These are phyloP conservation scores for Symbiodinium pilosum DNA, from an alignment of 73 alveolate species.

Conservation along the genomic window DNA sequence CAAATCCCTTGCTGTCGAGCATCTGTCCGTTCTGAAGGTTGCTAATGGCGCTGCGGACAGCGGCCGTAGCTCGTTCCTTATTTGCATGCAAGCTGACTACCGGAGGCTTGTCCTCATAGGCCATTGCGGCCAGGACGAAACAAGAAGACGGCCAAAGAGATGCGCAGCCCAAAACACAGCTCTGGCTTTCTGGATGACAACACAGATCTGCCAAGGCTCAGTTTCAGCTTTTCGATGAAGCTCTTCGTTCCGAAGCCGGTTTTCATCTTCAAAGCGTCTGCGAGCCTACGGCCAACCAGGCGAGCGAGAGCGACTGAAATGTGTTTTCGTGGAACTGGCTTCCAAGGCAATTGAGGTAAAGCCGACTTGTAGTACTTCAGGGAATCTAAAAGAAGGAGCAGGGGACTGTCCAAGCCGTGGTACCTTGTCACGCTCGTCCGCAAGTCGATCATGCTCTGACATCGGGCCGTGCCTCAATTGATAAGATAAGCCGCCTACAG, in stretches of 20 bases:
- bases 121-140: no score
- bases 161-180: neutral
- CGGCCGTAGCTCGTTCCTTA: slow-evolving; percentile 47
- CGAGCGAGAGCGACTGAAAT: neutral
- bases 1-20: neutral
- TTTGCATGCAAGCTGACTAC: no score
- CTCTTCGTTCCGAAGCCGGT: slow-evolving; percentile 75
- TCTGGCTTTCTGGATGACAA: no score
- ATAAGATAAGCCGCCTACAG: neutral
- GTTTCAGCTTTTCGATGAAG: slow-evolving; percentile 83
- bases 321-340: neutral
- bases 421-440: slow-evolving; percentile 90
- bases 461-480: slow-evolving; percentile 56
- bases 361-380: neutral
- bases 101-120: no score
- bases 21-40: slow-evolving; percentile 74
- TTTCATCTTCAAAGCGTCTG: slow-evolving; percentile 75
- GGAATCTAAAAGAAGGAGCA: neutral
- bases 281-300: slow-evolving; percentile 15
- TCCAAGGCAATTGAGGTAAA: neutral
- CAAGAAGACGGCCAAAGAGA: neutral
- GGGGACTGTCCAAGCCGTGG: neutral
- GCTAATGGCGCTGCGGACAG: slow-evolving; percentile 40
- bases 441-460: slow-evolving; percentile 77
- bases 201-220: slow-evolving; percentile 44